Evolutionary conservation across 176 grass and related monocot genomes (phyloP), one percentile per base, ranked within the genome.

Genomic region (Areca catechu): DNA sequence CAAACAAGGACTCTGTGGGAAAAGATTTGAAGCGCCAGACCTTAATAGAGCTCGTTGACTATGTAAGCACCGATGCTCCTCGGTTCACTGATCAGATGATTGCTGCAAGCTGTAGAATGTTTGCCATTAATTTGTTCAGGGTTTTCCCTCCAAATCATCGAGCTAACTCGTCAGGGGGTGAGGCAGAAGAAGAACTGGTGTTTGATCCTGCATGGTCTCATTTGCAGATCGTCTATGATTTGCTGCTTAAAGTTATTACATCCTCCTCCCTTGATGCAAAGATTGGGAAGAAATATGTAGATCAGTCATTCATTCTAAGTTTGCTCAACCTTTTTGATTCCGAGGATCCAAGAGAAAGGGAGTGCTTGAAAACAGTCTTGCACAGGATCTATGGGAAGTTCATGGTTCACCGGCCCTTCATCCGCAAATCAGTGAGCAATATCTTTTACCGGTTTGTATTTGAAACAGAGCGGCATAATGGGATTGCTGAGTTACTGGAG

Each of bases 131-230:
- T 68, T 77, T 98, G 28, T 98, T 98, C 80, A 76, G 93, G 77
- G 87, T 88, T 68, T 98, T 98, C 50, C 87, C 87, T 4, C 87
- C 93, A 48, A 91, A 92, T 48, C 74, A 68, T 23, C 72, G 87
- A 22, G 75, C 81, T 1, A 67, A 60, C 20, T 51, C 54, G 0
- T 24, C 70, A 3, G 48, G 68, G 59, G 52, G 52, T 0, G 93
- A 98, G 72, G 80, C 77, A 5, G 87, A 98, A 71, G 87, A 98
- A 58, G 93, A 98, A 49, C 93, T 83, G 0, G 80, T 85, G 59
- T 98, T 91, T 16, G 93, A 98, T 61, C 93, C 93, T 0, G 83
- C 87, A 37, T 98, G 84, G 93, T 98, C 76, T 61, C 93, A 98
- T 58, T 66, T 98, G 20, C 93, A 98, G 73, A 57, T 92, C 21